These are phyloP conservation scores for Cyberlindnera americana DNA, from an alignment of 805 yeast species.

Conservation along the genomic window DNA sequence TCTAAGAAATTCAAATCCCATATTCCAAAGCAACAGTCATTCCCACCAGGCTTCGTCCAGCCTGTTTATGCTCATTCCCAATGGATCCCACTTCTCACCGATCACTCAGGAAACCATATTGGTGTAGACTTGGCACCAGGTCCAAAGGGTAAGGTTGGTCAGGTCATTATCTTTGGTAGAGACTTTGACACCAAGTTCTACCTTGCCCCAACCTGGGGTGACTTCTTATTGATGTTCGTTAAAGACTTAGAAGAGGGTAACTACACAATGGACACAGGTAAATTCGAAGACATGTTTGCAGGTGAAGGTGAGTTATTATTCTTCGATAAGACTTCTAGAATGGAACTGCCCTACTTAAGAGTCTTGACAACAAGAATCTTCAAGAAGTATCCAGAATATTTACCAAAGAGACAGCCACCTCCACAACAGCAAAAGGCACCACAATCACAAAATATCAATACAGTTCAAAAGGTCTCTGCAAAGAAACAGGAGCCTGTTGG, in stretches of 20 bases:
- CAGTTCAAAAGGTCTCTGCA: constrained; percentile 4
- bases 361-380: constrained; percentile 35
- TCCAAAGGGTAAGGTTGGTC: constrained; percentile 78
- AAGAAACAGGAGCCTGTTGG: constrained; percentile 1
- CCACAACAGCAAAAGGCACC: constrained; percentile 8
- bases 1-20: constrained; percentile 36
- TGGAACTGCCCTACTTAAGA: constrained; percentile 41
- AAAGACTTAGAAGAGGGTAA: constrained; percentile 85
- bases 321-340: constrained; percentile 54
- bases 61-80: constrained; percentile 79
- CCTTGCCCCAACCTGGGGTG: constrained; percentile 86
- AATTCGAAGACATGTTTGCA: constrained; percentile 63
- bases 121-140: constrained; percentile 89
- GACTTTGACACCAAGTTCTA: constrained; percentile 90
- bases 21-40: constrained; percentile 55
- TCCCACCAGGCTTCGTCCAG: constrained; percentile 75
- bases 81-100: constrained; percentile 92
- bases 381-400: constrained; percentile 16
- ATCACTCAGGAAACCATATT: constrained; percentile 85
- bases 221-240: constrained; percentile 75
- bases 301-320: constrained; percentile 74
- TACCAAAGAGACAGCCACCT: constrained; percentile 16
- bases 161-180: constrained; percentile 88
- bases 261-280: constrained; percentile 60
- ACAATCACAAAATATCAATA: not conserved